These are phyloP conservation scores for Fusarium nygamai DNA, from an alignment of 2,329 filamentous ascomycete genomes.

Conservation along the genomic window DNA sequence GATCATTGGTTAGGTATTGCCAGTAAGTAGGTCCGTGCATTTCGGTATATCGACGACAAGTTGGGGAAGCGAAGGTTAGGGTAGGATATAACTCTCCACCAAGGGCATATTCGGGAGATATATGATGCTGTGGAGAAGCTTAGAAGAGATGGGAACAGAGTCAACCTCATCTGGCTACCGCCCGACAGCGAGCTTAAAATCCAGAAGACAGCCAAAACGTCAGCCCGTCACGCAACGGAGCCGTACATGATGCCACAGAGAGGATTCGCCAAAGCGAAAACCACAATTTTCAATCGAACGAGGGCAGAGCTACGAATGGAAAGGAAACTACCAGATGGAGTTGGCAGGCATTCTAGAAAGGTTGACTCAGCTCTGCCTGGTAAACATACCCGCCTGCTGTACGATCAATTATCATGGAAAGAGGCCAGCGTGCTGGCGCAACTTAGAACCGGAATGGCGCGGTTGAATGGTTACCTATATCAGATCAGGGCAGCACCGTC, in stretches of 20 bases:
- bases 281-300: background rate
- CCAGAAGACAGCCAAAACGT: background rate
- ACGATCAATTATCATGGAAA: slow-evolving; percentile 26
- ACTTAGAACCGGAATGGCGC: slow-evolving; percentile 24
- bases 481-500: background rate
- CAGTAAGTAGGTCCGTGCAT: too few relatives aligned
- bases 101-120: too few relatives aligned
- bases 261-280: background rate
- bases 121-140: background rate
- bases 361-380: slow-evolving; percentile 11
- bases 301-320: background rate
- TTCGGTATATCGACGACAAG: too few relatives aligned
- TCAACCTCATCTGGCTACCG: background rate
- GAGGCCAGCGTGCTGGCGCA: slow-evolving; percentile 31
- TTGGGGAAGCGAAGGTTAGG: too few relatives aligned
- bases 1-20: too few relatives aligned
- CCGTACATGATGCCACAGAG: background rate
- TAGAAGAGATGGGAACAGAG: background rate
- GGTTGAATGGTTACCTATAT: background rate
- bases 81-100: too few relatives aligned
- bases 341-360: slow-evolving; percentile 1
- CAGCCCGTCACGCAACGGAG: background rate
- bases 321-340: background rate
- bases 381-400: slow-evolving; percentile 26
- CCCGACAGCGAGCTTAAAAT: background rate